Evolutionary conservation across 148 eudicot genomes (phyloP).

Genomic region (Rhododendron ovatum): DNA sequence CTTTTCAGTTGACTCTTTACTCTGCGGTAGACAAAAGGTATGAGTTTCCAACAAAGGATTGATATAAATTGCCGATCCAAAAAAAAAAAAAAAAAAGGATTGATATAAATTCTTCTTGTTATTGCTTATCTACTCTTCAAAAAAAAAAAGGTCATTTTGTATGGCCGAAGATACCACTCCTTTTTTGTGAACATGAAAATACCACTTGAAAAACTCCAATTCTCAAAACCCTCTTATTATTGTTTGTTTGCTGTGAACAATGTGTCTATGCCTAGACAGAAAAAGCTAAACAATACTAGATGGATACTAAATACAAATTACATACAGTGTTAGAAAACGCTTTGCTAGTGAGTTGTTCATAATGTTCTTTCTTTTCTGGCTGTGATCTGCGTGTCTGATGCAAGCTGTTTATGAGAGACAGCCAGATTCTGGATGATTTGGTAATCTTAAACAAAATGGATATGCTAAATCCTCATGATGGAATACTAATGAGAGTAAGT

Average conservation of each 20-base stretch:
- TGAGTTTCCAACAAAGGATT: background rate
- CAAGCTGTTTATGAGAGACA: background rate
- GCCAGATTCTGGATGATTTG: background rate
- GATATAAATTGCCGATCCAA: background rate
- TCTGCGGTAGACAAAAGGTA: conserved; percentile 33
- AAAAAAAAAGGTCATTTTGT: background rate
- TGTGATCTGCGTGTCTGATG: background rate
- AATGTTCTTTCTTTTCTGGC: background rate
- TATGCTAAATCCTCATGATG: background rate
- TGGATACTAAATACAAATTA: background rate
- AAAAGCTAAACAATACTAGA: background rate
- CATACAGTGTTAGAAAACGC: background rate
- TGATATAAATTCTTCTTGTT: background rate
- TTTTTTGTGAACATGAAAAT: background rate
- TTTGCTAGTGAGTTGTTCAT: background rate
- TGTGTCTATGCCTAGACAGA: background rate
- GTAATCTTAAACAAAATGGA: background rate
- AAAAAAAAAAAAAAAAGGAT: background rate
- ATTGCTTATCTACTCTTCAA: background rate
- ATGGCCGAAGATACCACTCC: background rate
- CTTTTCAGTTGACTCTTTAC: conserved; percentile 93
- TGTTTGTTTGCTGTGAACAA: background rate
- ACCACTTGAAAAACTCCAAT: background rate
- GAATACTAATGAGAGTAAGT: background rate
- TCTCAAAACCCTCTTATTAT: background rate